Percentiles rank a stretch among this genome's conserved stretches.
Conservation (phyloP, 2,329 filamentous ascomycete genomes). For the Fusarium anguioides region DNA sequence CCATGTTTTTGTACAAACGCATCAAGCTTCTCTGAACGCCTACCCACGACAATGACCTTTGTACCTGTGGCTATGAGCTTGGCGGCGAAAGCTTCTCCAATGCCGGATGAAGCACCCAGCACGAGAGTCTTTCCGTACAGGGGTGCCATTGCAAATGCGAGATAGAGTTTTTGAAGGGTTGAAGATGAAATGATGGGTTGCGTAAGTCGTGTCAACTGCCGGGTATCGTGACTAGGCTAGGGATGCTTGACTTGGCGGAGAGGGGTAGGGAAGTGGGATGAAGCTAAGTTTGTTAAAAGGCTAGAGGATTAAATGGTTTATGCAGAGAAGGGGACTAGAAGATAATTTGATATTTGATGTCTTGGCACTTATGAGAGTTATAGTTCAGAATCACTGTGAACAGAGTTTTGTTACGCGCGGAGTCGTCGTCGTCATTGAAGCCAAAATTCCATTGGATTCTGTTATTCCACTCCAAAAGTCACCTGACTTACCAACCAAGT, state of each 20-base stretch:
- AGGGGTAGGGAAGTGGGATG: conserved; percentile 12
- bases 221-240: neutral
- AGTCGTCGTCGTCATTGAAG: neutral
- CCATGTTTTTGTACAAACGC: conserved; percentile 59
- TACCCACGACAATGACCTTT: conserved; percentile 60
- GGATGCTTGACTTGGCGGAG: neutral
- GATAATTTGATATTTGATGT: neutral
- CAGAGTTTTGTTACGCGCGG: neutral
- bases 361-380: neutral
- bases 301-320: neutral
- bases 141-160: conserved; percentile 34
- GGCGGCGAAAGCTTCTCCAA: conserved; percentile 47
- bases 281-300: neutral
- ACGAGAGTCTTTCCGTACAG: conserved; percentile 54
- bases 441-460: neutral
- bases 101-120: conserved; percentile 51
- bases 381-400: no score
- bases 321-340: neutral
- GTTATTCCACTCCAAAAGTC: neutral
- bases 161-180: conserved; percentile 16
- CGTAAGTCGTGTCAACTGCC: conserved; percentile 1
- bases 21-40: conserved; percentile 61
- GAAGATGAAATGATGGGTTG: neutral
- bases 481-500: neutral
- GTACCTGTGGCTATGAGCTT: conserved; percentile 56